Percentiles rank a stretch among this genome's conserved stretches.
Evolutionary conservation across 495 filamentous ascomycete species (phyloP).

Genomic region (Tetracladium marchalianum): DNA sequence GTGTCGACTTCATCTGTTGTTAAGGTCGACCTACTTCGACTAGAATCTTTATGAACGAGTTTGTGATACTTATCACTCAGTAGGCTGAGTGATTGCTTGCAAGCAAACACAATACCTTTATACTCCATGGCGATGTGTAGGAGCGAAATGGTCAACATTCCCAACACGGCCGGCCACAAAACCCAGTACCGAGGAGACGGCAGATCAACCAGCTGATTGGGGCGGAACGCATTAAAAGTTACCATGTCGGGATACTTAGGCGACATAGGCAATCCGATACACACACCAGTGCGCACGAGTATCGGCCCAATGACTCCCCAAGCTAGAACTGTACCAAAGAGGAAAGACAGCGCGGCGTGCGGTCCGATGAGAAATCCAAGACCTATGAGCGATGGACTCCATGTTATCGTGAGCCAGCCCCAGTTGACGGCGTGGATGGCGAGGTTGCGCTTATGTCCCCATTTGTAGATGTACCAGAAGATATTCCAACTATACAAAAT

Average conservation of each 20-base stretch:
- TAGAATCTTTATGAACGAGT: too few relatives aligned
- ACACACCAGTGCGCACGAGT: constrained; percentile 45
- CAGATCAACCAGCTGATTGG: constrained; percentile 34
- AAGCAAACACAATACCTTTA: constrained; percentile 44
- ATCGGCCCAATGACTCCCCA: constrained; percentile 58
- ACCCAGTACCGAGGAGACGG: constrained; percentile 58
- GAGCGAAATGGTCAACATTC: constrained; percentile 53
- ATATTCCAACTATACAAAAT: constrained; percentile 60
- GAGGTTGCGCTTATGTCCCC: constrained; percentile 44
- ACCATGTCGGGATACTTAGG: constrained; percentile 35
- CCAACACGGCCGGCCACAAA: constrained; percentile 56
- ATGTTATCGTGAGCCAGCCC: constrained; percentile 52
- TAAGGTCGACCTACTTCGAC: too few relatives aligned
- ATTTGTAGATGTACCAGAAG: constrained; percentile 36
- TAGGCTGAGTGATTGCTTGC: constrained; percentile 20
- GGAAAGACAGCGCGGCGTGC: constrained; percentile 54
- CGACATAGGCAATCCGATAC: constrained; percentile 30
- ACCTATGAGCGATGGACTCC: constrained; percentile 58
- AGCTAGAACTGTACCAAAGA: constrained; percentile 46
- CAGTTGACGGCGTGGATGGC: constrained; percentile 53
- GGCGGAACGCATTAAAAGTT: constrained; percentile 35
- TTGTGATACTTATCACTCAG: too few relatives aligned
- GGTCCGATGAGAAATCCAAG: constrained; percentile 56
- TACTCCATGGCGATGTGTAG: constrained; percentile 53
- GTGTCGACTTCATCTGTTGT: too few relatives aligned